phyloP scores from a whole-genome alignment of 805 yeast genomes.

The Diddensiella santjacobensis region DNA sequence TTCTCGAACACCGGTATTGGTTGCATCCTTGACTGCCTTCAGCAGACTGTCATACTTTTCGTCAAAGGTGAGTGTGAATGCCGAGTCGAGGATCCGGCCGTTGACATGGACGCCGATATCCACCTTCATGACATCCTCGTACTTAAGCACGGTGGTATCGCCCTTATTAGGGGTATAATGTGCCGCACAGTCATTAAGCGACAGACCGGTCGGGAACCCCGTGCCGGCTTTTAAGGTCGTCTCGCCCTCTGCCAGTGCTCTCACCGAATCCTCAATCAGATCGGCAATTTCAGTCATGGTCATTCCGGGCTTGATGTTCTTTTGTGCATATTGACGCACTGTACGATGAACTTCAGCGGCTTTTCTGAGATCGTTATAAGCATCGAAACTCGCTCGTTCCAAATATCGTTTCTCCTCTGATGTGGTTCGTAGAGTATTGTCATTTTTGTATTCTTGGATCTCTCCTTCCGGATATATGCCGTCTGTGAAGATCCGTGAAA shows the following conservation, averaged over 20 bases:
- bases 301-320: conserved; percentile 84
- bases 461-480: conserved; percentile 83
- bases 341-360: conserved; percentile 96
- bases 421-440: conserved; percentile 69
- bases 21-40: conserved; percentile 86
- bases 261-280: conserved; percentile 76
- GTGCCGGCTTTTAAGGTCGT: conserved; percentile 67
- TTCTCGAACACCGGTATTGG: conserved; percentile 86
- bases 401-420: conserved; percentile 80
- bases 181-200: conserved; percentile 91
- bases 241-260: conserved; percentile 65
- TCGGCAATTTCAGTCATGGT: conserved; percentile 86
- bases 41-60: conserved; percentile 75
- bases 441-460: conserved; percentile 72
- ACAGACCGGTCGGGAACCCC: conserved; percentile 98
- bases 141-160: conserved; percentile 71
- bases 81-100: conserved; percentile 91
- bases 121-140: conserved; percentile 94
- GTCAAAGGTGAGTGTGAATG: conserved; percentile 87
- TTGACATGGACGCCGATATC: conserved; percentile 96
- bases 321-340: conserved; percentile 75
- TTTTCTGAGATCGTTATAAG: conserved; percentile 86
- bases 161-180: conserved; percentile 97
- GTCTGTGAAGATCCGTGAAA: conserved; percentile 64
- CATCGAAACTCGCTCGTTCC: conserved; percentile 55